These are phyloP conservation scores for Colletotrichum melonis DNA, from an alignment of 2,329 filamentous ascomycete species.

Conservation along the genomic window DNA sequence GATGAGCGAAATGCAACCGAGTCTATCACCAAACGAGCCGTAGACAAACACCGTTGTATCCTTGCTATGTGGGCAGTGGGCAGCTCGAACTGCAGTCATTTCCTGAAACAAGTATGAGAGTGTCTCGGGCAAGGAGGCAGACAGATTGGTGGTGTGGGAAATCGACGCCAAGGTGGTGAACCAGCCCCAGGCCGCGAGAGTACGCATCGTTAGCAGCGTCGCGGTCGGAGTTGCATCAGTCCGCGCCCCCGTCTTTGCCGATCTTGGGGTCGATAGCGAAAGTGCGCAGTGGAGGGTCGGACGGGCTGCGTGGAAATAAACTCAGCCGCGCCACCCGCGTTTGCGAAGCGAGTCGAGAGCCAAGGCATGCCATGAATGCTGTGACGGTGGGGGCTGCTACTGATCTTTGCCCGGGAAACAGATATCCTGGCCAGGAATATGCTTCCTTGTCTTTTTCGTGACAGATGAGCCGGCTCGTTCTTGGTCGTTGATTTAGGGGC, in stretches of 20 bases:
- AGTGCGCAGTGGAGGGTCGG: constrained; percentile 27
- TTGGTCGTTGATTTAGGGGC: background rate
- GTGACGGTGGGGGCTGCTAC: background rate
- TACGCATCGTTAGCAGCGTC: constrained; percentile 2
- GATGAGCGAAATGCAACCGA: constrained; percentile 22
- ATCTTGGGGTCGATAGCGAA: constrained; percentile 22
- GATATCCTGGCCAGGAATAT: background rate
- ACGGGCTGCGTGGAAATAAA: constrained; percentile 14
- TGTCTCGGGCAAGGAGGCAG: background rate
- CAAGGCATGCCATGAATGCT: background rate
- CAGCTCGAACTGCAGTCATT: background rate
- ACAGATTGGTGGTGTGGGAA: background rate
- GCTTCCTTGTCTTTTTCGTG: background rate
- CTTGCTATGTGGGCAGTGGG: background rate
- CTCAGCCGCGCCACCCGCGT: constrained; percentile 31
- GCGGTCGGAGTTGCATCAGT: constrained; percentile 2
- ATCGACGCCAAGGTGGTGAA: background rate
- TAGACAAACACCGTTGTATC: constrained; percentile 21
- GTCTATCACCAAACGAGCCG: constrained; percentile 21
- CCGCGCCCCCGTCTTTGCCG: background rate
- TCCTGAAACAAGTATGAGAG: constrained; percentile 12
- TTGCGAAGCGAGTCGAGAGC: constrained; percentile 2
- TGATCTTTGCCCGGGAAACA: background rate
- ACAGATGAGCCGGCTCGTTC: background rate
- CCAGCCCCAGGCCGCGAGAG: background rate